Base-by-base conservation (phyloP, 225 moss, liverwort and hornwort species). In the Bryoerythrophyllum caledonicum region DNA sequence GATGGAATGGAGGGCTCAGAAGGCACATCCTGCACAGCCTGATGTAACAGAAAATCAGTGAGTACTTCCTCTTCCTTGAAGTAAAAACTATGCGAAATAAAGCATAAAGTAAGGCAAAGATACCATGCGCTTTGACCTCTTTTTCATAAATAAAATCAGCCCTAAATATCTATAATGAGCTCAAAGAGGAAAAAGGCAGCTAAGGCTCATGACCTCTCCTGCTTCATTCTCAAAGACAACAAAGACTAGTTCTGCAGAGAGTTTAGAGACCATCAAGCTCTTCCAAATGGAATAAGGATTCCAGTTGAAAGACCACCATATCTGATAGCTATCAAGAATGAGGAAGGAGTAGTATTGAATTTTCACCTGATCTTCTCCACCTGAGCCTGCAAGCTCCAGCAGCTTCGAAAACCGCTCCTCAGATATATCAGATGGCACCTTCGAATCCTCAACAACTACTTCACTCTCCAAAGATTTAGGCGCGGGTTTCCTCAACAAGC, bases 401-500 rank as follows among this genome's bases (percentile, higher is more conserved):
- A 87, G 63, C 41, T 79, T 65, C 13, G 78, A 68, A 67, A 87
- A 83, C 60, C 73, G 82, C 76, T 89, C 86, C 48, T 85, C 89
- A 48, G 86, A 90, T 70, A 86, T 52, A 49, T 81, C 87, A n/a
- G 71, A 38, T 0, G 73, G 30, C 40, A 43, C 55, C 34, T 74
- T 64, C 2, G 46, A 13, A 65, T 44, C 76, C 63, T 73, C 67
- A 49, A 27, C 12, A 12, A 14, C 41, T 60, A 65, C 23, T 65
- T 81, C 78, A 62, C 26, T 73, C 73, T 60, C 74, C 62, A 70
- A 68, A 61, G 81, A 63, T 70, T 61, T 74, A 19, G 54, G 16
- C 19, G 46, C 69, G 15, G 92, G 93, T 86, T 81, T 87, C 65
- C 84, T 80, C 59, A 93, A 46, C 66, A 74, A 61, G 69, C 67